Evolutionary conservation across 345 rosid species (phyloP), one percentile per base, ranked within the genome.

Genomic region (Hibiscus tridactylites): DNA sequence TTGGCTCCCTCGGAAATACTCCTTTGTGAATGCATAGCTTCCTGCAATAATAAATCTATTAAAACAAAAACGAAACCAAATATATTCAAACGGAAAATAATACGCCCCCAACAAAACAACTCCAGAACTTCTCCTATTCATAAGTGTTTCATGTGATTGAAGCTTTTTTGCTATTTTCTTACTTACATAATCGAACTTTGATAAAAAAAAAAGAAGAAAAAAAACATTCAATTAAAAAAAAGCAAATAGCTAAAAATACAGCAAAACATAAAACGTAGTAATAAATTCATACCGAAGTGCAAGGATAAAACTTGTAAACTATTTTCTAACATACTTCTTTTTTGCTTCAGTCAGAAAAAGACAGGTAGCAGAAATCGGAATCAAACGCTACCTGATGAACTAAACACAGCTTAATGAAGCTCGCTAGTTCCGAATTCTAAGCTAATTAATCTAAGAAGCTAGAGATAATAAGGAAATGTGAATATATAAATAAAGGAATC

Each of bases 1-100:
- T 95, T 0, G 96, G 98, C 76, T 95, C 97, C 64, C 97, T 82
- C 1, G 98, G 99, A 50, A 91, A 92, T 61, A 92, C 84, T 37
- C 98, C 97, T 83, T 89, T 92, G 47, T 87, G 81, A 74, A 92
- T 90, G 78, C 94, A 89, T 64, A 90, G 70, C 79, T 86, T 88
- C 91, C 98, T 95, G 74, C 26, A 83, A 75, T 15, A 17, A 9
- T 52, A 33, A 61, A 68, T 29, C 6, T 50, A 77, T 61, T 24
- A 16, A 65, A 60, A 58, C 54, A 58, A 11, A 11, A 59, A 68
- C 31, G 5, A 62, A 28, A 2, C 47, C 61, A n/a, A 15, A 29
- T 17, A 58, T 24, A 42, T 3, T 65, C 28, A 52, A 46, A 12
- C 3, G 4, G 7, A 21, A 44, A 46, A 46, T 21, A 21, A 12